Conservation (phyloP, 2,329 filamentous ascomycete species). For the Onygenales sp. region DNA sequence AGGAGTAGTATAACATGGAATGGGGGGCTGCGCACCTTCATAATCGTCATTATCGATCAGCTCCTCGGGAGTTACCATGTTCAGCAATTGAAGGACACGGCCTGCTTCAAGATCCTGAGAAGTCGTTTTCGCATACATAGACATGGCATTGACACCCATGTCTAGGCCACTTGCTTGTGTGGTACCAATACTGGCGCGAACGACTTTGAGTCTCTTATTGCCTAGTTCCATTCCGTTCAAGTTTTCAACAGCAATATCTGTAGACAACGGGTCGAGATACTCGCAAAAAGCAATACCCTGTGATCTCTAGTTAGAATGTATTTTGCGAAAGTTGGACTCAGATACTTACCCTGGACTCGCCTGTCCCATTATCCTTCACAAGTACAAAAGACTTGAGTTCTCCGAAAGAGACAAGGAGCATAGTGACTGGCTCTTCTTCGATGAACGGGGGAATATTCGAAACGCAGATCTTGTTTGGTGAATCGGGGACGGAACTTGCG, state of each 20-base stretch:
- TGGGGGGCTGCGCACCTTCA: constrained; percentile 55
- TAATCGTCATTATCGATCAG: constrained; percentile 91
- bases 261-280: constrained; percentile 65
- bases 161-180: constrained; percentile 89
- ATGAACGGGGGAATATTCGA: constrained; percentile 82
- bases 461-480: constrained; percentile 89
- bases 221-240: constrained; percentile 90
- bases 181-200: constrained; percentile 82
- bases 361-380: constrained; percentile 75
- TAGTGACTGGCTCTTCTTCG: constrained; percentile 81
- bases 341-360: constrained; percentile 72
- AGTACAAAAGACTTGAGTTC: constrained; percentile 86
- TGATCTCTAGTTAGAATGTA: constrained; percentile 7
- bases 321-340: not conserved
- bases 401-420: constrained; percentile 83
- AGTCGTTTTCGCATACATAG: constrained; percentile 86
- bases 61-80: constrained; percentile 97
- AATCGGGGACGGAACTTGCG: constrained; percentile 75
- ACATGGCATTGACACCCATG: constrained; percentile 96
- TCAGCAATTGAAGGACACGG: constrained; percentile 82
- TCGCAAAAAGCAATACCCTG: constrained; percentile 96
- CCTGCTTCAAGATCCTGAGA: constrained; percentile 69
- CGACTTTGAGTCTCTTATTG: constrained; percentile 74
- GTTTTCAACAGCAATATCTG: constrained; percentile 79
- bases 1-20: not conserved